Percentiles rank a stretch among this genome's conserved stretches.
These are phyloP conservation scores for Hortaea werneckii DNA, from an alignment of 2,329 filamentous ascomycete genomes.

Conservation along the genomic window DNA sequence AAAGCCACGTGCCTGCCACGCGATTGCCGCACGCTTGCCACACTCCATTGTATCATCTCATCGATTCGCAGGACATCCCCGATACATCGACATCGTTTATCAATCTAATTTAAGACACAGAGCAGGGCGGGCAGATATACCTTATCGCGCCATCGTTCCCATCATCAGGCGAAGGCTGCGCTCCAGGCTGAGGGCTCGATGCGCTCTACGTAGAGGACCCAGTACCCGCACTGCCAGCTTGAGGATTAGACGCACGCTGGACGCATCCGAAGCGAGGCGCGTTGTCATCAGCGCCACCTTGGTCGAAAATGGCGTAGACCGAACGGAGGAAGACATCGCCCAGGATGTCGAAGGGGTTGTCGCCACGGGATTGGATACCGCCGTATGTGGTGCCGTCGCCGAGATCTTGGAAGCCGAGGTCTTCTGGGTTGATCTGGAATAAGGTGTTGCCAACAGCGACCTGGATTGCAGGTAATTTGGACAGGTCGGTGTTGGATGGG, in stretches of 20 bases:
- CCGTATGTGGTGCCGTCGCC: slow-evolving; percentile 51
- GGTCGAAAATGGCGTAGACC: slow-evolving; percentile 57
- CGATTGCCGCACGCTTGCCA: too few species aligned
- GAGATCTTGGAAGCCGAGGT: slow-evolving; percentile 48
- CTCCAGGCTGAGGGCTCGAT: background rate
- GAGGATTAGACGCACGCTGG: slow-evolving; percentile 24
- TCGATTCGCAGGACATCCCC: too few species aligned
- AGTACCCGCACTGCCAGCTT: background rate
- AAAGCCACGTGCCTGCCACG: too few species aligned
- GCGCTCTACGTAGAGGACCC: background rate
- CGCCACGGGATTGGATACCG: slow-evolving; percentile 54
- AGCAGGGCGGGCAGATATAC: background rate
- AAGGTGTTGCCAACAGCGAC: slow-evolving; percentile 54
- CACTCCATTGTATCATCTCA: too few species aligned
- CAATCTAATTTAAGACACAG: background rate
- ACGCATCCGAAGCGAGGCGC: slow-evolving; percentile 50
- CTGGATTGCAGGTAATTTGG: slow-evolving; percentile 49
- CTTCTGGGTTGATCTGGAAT: slow-evolving; percentile 53
- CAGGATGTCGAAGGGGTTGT: slow-evolving; percentile 51
- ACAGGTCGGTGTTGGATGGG: slow-evolving; percentile 42
- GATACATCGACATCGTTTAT: too few species aligned
- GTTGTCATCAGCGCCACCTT: slow-evolving; percentile 25
- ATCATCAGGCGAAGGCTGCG: background rate
- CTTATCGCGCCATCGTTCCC: background rate
- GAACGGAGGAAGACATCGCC: slow-evolving; percentile 56